Evolutionary conservation across 2,329 filamentous ascomycete genomes (phyloP).

Genomic region (Alternaria atra): DNA sequence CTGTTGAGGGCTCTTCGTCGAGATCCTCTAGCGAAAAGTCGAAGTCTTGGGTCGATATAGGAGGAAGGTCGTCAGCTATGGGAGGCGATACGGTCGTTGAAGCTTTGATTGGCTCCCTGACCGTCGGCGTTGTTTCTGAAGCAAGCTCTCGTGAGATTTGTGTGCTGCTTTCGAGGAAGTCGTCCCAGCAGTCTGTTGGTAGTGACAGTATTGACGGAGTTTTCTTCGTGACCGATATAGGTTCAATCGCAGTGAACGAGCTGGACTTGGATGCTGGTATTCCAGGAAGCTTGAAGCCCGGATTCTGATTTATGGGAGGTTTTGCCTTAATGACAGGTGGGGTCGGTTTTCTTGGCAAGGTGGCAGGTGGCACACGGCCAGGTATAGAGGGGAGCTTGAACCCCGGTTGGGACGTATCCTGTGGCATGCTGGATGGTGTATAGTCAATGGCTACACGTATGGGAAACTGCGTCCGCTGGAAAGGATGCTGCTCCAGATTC

Average conservation of each 20-base stretch:
- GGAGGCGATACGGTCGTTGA: not conserved
- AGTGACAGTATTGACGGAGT: not conserved
- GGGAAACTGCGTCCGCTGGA: conserved; percentile 45
- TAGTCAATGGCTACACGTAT: conserved; percentile 40
- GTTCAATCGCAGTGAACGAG: not conserved
- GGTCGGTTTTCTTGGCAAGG: conserved; percentile 16
- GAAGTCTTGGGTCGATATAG: conserved; percentile 53
- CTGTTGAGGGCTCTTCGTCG: conserved; percentile 32
- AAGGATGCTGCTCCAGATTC: conserved; percentile 38
- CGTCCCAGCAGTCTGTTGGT: conserved; percentile 43
- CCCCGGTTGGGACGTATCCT: conserved; percentile 17
- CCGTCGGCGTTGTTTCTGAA: conserved; percentile 15
- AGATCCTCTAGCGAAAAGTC: conserved; percentile 54
- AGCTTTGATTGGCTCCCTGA: not conserved
- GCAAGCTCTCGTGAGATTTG: conserved; percentile 57
- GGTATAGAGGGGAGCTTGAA: conserved; percentile 36
- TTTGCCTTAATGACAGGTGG: conserved; percentile 2
- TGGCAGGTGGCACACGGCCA: conserved; percentile 12
- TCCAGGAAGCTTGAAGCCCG: conserved; percentile 38
- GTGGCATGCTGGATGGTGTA: not conserved
- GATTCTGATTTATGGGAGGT: conserved; percentile 17
- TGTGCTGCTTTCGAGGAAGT: conserved; percentile 57
- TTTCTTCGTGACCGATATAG: not conserved
- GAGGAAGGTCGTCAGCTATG: conserved; percentile 21
- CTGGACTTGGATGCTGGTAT: conserved; percentile 35